Conservation (phyloP, 768 basidiomycete genomes). For the Termitomyces sp. region DNA sequence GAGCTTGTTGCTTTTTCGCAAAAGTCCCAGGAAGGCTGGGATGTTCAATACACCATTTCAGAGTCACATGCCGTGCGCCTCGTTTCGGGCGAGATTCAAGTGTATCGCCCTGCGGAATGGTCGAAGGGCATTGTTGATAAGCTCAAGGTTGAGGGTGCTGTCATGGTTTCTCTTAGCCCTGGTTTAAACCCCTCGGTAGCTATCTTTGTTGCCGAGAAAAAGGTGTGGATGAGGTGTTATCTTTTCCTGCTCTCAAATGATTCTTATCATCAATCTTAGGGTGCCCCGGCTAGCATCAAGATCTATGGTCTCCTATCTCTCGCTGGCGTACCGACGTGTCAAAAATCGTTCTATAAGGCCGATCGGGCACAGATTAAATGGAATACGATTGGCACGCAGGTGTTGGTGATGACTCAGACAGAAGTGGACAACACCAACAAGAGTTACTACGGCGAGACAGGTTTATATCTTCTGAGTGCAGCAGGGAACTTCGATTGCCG, state of each 20-base stretch:
- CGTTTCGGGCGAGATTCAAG: conserved; percentile 78
- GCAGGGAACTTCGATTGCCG: conserved; percentile 93
- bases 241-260: conserved; percentile 1
- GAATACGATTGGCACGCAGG: conserved; percentile 92
- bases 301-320: conserved; percentile 75
- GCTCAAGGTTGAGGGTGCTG: conserved; percentile 81
- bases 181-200: conserved; percentile 88
- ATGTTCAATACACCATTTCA: conserved; percentile 86
- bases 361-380: conserved; percentile 93
- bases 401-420: conserved; percentile 88
- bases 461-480: conserved; percentile 87
- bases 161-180: conserved; percentile 72
- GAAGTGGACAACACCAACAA: conserved; percentile 97
- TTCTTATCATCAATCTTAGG: conserved; percentile 38
- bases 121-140: conserved; percentile 77
- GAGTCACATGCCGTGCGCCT: conserved; percentile 84
- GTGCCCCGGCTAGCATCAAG: conserved; percentile 83
- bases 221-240: conserved; percentile 41
- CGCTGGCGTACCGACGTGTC: conserved; percentile 61
- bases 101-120: conserved; percentile 81
- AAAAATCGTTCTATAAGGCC: conserved; percentile 95
- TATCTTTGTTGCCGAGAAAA: conserved; percentile 92
- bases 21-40: conserved; percentile 91
- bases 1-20: conserved; percentile 87
- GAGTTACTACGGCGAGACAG: conserved; percentile 98